Percentiles rank a stretch among this genome's conserved stretches.
Conservation (phyloP, 192 early-diverging fungal species). For the Coemansia interrupta region DNA sequence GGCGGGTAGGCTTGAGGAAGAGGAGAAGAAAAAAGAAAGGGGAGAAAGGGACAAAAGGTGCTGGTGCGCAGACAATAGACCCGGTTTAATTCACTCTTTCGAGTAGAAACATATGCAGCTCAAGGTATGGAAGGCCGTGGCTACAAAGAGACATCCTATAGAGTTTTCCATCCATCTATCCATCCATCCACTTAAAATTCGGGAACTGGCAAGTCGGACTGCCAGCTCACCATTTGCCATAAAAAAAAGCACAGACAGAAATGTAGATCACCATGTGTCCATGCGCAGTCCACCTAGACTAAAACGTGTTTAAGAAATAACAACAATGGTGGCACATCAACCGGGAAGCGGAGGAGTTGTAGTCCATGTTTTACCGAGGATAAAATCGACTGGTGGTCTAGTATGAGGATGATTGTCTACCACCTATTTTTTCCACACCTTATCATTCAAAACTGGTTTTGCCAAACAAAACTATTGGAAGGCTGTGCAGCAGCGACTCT, state of each 20-base stretch:
- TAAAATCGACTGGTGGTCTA: too few relatives aligned
- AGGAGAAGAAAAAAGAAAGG: background rate
- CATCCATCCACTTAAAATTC: too few relatives aligned
- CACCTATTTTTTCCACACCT: too few relatives aligned
- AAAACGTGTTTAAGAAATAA: conserved; percentile 1
- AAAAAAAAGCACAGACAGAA: background rate
- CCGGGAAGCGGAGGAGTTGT: background rate
- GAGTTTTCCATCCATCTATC: too few relatives aligned
- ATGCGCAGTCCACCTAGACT: conserved; percentile 3
- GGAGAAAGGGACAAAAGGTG: background rate
- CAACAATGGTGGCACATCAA: background rate
- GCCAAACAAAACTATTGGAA: too few relatives aligned
- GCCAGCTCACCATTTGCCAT: background rate
- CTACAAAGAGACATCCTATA: too few relatives aligned
- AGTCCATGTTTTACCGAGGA: too few relatives aligned
- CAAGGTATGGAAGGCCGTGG: background rate
- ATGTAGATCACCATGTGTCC: conserved; percentile 8
- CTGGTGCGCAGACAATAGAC: background rate
- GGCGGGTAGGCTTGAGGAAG: background rate
- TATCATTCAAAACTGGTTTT: too few relatives aligned
- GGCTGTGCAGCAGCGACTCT: too few relatives aligned
- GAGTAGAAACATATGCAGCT: background rate
- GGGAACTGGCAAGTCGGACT: too few relatives aligned
- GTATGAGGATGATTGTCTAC: too few relatives aligned
- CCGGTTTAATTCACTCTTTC: too few relatives aligned